A percentile compares a stretch with the other conserved stretches of the same genome.
Evolutionary conservation across 2,329 filamentous ascomycete genomes (phyloP).

Genomic region (Didymella lethalis): DNA sequence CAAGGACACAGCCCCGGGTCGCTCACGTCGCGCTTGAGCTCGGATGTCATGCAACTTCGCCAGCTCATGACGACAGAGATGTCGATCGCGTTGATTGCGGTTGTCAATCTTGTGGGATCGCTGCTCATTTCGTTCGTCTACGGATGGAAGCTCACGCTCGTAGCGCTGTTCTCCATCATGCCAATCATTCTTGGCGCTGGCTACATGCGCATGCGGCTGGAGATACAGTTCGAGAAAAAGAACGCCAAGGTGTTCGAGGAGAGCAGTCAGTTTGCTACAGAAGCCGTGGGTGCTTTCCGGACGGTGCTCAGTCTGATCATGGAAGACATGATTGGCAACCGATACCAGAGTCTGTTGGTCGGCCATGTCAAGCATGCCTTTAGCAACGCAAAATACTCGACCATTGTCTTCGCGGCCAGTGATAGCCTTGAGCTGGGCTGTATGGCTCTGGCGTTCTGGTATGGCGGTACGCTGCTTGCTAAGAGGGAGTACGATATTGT

Average conservation of each 20-base stretch:
- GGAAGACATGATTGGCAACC: constrained; percentile 68
- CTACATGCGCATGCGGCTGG: constrained; percentile 62
- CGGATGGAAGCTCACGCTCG: constrained; percentile 78
- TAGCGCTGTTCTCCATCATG: constrained; percentile 67
- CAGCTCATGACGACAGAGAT: constrained; percentile 70
- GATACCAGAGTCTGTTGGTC: constrained; percentile 67
- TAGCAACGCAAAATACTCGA: constrained; percentile 67
- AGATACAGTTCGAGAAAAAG: constrained; percentile 73
- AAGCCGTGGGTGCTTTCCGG: constrained; percentile 76
- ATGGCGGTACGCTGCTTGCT: constrained; percentile 51
- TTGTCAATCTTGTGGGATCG: constrained; percentile 71
- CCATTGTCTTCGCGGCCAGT: constrained; percentile 72
- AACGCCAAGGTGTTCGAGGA: constrained; percentile 73
- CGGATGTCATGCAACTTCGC: constrained; percentile 67
- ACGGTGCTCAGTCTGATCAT: constrained; percentile 76
- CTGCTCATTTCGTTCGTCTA: constrained; percentile 73
- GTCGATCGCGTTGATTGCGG: constrained; percentile 65
- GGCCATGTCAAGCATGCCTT: constrained; percentile 68
- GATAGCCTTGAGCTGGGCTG: constrained; percentile 71
- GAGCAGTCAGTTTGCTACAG: constrained; percentile 77
- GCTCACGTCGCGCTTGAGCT: constrained; percentile 63
- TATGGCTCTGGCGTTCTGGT: constrained; percentile 69
- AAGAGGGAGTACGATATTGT: constrained; percentile 57
- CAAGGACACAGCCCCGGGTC: constrained; percentile 66
- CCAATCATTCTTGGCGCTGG: constrained; percentile 60